Evolutionary conservation across 108 stramenopile species (phyloP).

Genomic region (Nitzschia inconspicua): DNA sequence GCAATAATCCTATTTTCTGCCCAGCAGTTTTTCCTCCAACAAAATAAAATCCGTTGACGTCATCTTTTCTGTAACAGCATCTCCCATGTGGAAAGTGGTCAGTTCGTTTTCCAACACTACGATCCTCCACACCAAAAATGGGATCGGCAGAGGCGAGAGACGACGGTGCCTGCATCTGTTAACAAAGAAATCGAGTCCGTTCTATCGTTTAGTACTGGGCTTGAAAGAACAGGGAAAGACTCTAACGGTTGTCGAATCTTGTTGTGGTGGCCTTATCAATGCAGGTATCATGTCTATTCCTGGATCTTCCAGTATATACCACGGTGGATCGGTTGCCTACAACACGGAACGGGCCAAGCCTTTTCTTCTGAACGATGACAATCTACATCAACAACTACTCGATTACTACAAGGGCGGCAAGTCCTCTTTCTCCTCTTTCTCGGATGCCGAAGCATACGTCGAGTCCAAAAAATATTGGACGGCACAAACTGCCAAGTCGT

Average conservation of each 20-base stretch:
- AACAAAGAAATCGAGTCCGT: too few relatives aligned
- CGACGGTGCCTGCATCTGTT: too few relatives aligned
- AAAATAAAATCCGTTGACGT: too few relatives aligned
- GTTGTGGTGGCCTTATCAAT: conserved; percentile 73
- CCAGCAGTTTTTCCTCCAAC: too few relatives aligned
- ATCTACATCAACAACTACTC: conserved; percentile 39
- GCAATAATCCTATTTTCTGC: too few relatives aligned
- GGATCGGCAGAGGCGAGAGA: too few relatives aligned
- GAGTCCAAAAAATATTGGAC: conserved; percentile 70
- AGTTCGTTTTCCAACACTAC: too few relatives aligned
- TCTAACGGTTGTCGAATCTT: conserved; percentile 65
- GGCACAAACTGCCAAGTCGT: conserved; percentile 46
- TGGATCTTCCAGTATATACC: conserved; percentile 67
- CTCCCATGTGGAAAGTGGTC: too few relatives aligned
- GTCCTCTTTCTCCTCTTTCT: not conserved
- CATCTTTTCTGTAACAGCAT: too few relatives aligned
- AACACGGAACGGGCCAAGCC: conserved; percentile 50
- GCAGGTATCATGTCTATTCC: conserved; percentile 64
- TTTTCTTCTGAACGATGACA: conserved; percentile 51
- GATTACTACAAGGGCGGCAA: too few relatives aligned
- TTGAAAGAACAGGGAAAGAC: conserved; percentile 56
- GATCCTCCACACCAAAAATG: too few relatives aligned
- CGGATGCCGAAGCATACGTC: conserved; percentile 53
- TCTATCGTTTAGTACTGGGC: conserved; percentile 45
- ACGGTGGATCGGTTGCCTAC: conserved; percentile 76